These are phyloP conservation scores for Gryganskiella cystojenkinii DNA, from an alignment of 192 early-diverging fungal genomes.

Conservation along the genomic window DNA sequence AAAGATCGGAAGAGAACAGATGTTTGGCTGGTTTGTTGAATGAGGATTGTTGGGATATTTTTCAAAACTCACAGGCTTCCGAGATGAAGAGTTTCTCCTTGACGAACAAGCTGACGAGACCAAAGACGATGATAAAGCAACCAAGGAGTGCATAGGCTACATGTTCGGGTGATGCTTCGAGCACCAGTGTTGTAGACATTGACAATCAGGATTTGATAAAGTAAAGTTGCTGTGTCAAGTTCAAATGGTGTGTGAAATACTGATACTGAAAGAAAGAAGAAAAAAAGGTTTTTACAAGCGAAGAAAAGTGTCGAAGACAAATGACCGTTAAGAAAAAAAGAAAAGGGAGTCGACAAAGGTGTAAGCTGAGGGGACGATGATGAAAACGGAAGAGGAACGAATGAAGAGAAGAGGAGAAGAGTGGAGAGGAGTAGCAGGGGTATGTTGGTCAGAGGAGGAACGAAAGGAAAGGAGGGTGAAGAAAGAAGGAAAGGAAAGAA, in stretches of 20 bases:
- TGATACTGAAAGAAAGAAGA: too few species aligned
- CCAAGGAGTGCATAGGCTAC: constrained; percentile 66
- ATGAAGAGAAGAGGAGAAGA: background rate
- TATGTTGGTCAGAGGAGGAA: too few species aligned
- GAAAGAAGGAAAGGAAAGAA: constrained; percentile 1
- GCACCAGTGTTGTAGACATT: constrained; percentile 22
- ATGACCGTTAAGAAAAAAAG: too few species aligned
- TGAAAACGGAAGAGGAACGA: background rate
- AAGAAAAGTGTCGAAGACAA: too few species aligned
- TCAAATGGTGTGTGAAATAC: too few species aligned
- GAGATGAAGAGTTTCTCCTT: constrained; percentile 80
- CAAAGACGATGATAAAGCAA: constrained; percentile 74
- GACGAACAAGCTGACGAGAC: constrained; percentile 71
- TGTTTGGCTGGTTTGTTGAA: background rate
- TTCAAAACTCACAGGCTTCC: constrained; percentile 78
- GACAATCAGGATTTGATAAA: background rate
- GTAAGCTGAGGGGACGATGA: too few species aligned
- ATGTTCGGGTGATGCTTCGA: constrained; percentile 40
- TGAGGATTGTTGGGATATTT: background rate
- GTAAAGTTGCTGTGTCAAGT: background rate
- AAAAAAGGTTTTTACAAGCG: too few species aligned
- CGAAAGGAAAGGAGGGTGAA: background rate
- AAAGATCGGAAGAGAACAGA: background rate
- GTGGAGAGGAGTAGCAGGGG: background rate
- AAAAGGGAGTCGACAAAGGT: too few species aligned